Base-by-base conservation (phyloP, 768 basidiomycete species). In the Hygrophorus pudorinus region DNA sequence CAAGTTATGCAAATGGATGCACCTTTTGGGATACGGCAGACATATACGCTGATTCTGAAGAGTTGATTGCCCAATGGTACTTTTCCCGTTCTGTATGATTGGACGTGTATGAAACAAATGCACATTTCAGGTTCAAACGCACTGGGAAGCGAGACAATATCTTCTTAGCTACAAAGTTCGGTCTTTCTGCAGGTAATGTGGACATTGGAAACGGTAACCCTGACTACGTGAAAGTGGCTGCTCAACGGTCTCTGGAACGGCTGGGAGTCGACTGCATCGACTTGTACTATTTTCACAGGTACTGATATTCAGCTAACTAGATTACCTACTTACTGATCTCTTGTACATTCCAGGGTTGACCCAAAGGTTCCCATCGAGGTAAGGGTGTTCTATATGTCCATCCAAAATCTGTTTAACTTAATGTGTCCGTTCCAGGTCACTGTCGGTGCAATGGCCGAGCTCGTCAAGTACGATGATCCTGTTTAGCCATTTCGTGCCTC, bases 21-120 rank as follows among this genome's bases (percentile, higher is more conserved):
- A 70, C 64, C 2, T 62, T 64, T 55, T 75, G 73, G 73, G 75
- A 78, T 48, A 65, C 70, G 5, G 64, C 72, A 2, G 62, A 73
- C 49, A 48, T 70, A 0, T 76, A 76, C 47, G 64, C 61, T 5
- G 65, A 72, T 40, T 67, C 61, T 20, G 70, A 69, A 54, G 68
- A 65, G 0, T 42, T 71, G 1, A 49, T 72, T 28, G 70, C 71
- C 1, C 68, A 70, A 57, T 74, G 69, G 66, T 65, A n/a, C n/a
- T n/a, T n/a, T n/a, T n/a, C n/a, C n/a, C n/a, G n/a, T n/a, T n/a
- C n/a, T n/a, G n/a, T n/a, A n/a, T n/a, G n/a, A n/a, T n/a, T n/a
- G n/a, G n/a, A n/a, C n/a, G n/a, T n/a, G n/a, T n/a, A n/a, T n/a
- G n/a, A n/a, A n/a, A n/a, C n/a, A n/a, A n/a, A n/a, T n/a, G n/a